Base-by-base conservation (phyloP, 768 basidiomycete species). In the Fomitopsis serialis region DNA sequence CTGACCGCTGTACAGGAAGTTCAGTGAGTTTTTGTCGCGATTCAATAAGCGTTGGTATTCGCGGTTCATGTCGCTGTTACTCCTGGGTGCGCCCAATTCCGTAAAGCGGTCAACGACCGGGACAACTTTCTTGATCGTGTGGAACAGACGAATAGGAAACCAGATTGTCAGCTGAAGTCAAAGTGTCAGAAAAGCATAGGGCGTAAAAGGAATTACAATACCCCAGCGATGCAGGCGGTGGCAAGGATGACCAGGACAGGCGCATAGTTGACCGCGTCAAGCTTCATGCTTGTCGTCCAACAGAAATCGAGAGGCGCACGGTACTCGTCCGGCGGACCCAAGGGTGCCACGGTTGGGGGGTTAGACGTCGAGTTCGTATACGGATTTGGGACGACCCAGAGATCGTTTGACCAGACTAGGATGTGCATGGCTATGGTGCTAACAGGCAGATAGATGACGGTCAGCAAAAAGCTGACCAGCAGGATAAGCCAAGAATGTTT, bases 361-460 rank as follows among this genome's bases (percentile, higher is more conserved):
- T 68, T 73, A 1, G 74, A 62, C 1, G 81, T 81, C 2, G 78
- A 73, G 60, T 84, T 84, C 44, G 68, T 67, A 60, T 88, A 88
- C 3, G 86, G 85, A 63, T 88, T 88, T 0, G 78, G 68, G 24
- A 88, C 79, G 6, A 77, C 75, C 87, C 86, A 91, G 19, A 87
- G 76, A 69, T 90, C 89, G 45, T 82, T 75, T 0, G 85, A 86
- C 87, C 86, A 90, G 1, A 87, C 78, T 15, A 91, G 70, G 27
- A 87, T 87, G 59, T 87, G 87, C 17, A 91, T 71, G 0, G 86
- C 80, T 75, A 92, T 81, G 13, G 86, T 89, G 58, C 85, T 86
- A 46, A 92, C 72, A 2, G 89, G 89, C 23, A 92, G 74, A 63
- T 90, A 92, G 23, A 89, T 73, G 42, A 84, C 70, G 9, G 84